Percentiles rank a stretch among this genome's conserved stretches.
These are phyloP conservation scores for Periconia sp. DNA, from an alignment of 2,329 filamentous ascomycete genomes.

Conservation along the genomic window DNA sequence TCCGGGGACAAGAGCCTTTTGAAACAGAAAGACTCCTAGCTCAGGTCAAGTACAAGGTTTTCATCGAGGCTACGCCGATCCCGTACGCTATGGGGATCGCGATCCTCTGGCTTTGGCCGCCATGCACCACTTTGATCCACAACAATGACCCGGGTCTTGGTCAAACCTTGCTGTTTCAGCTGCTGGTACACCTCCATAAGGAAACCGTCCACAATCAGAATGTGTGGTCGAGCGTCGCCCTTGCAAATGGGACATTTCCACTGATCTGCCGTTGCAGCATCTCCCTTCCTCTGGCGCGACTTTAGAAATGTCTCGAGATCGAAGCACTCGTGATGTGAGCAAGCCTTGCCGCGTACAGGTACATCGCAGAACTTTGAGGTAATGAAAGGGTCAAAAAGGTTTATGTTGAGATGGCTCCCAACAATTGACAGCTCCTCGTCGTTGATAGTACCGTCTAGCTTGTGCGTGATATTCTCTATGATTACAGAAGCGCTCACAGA, in stretches of 20 bases:
- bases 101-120: conserved; percentile 55
- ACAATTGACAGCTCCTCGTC: conserved; percentile 60
- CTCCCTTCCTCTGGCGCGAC: conserved; percentile 31
- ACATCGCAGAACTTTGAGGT: conserved; percentile 63
- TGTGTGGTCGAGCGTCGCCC: conserved; percentile 75
- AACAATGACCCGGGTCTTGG: conserved; percentile 65
- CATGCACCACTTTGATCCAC: conserved; percentile 71
- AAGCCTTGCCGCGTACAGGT: conserved; percentile 74
- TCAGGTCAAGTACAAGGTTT: not conserved
- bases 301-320: conserved; percentile 82
- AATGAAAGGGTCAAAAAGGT: conserved; percentile 55
- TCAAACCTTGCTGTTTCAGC: conserved; percentile 57
- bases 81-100: conserved; percentile 17
- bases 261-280: conserved; percentile 62
- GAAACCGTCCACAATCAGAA: conserved; percentile 76
- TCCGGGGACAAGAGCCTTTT: too few relatives aligned
- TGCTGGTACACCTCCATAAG: conserved; percentile 66
- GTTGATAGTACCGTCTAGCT: conserved; percentile 54
- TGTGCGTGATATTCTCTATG: conserved; percentile 62
- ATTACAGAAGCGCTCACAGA: conserved; percentile 57
- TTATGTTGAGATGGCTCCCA: conserved; percentile 49
- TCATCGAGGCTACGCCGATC: conserved; percentile 17
- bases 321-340: conserved; percentile 85
- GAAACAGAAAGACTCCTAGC: not conserved
- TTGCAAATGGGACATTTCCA: conserved; percentile 90